Evolutionary conservation across 2,329 filamentous ascomycete genomes (phyloP).

Genomic region (Tympanopsis confertula): DNA sequence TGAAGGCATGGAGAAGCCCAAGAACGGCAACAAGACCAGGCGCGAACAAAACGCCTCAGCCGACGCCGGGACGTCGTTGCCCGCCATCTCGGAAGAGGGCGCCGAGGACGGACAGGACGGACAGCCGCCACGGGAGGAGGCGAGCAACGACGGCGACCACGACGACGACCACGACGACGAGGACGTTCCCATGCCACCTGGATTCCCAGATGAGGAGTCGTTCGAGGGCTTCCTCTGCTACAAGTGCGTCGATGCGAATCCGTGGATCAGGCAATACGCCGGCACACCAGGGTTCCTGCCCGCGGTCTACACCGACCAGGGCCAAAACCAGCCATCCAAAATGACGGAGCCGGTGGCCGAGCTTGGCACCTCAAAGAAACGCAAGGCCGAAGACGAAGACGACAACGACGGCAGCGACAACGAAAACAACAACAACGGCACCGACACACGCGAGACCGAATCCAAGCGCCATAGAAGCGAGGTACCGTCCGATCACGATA

Average conservation of each 20-base stretch:
- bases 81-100: slow-evolving; percentile 36
- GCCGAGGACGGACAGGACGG: slow-evolving; percentile 4
- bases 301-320: slow-evolving; percentile 44
- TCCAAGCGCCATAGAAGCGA: slow-evolving; percentile 4
- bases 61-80: slow-evolving; percentile 17
- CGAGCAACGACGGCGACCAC: slow-evolving; percentile 6
- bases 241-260: slow-evolving; percentile 76
- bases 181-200: slow-evolving; percentile 62
- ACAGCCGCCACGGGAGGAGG: slow-evolving; percentile 9
- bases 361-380: slow-evolving; percentile 38
- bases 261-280: slow-evolving; percentile 87
- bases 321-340: slow-evolving; percentile 7
- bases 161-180: slow-evolving; percentile 36
- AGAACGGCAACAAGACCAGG: slow-evolving; percentile 15
- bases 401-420: slow-evolving; percentile 9
- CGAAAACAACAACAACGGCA: slow-evolving; percentile 6
- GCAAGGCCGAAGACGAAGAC: slow-evolving; percentile 37
- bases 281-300: slow-evolving; percentile 68
- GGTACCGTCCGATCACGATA: slow-evolving; percentile 4
- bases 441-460: slow-evolving; percentile 1
- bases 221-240: slow-evolving; percentile 90
- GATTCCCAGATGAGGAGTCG: slow-evolving; percentile 78
- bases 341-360: slow-evolving; percentile 7
- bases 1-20: slow-evolving; percentile 32
- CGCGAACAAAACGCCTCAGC: slow-evolving; percentile 6